Evolutionary conservation across 106 monocot genomes (phyloP).

Genomic region (Dioscorea alata): DNA sequence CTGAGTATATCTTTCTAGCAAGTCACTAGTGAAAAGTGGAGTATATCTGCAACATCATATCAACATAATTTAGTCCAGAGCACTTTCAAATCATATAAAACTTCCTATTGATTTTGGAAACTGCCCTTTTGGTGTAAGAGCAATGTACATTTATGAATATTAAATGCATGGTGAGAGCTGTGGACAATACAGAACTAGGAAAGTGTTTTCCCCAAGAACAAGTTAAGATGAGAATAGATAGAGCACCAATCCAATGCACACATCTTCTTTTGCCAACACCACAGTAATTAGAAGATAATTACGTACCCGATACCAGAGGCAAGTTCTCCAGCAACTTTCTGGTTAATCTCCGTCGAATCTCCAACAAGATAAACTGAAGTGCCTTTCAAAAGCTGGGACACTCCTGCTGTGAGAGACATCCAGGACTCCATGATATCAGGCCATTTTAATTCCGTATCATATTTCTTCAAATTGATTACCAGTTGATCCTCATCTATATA

Average conservation of each 20-base stretch:
- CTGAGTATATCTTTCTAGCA: slow-evolving; percentile 66
- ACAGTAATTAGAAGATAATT: background rate
- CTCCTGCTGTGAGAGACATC: slow-evolving; percentile 62
- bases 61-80: background rate
- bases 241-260: background rate
- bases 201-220: too few relatives aligned
- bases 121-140: background rate
- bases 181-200: too few relatives aligned
- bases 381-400: slow-evolving; percentile 70
- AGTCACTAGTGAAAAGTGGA: slow-evolving; percentile 68
- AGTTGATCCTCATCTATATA: slow-evolving; percentile 90
- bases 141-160: background rate
- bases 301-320: slow-evolving; percentile 74
- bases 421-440: slow-evolving; percentile 90
- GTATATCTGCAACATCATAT: slow-evolving; percentile 52
- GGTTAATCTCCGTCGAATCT: slow-evolving; percentile 80
- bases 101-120: background rate
- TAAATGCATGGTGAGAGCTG: background rate
- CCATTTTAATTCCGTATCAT: slow-evolving; percentile 67
- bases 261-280: background rate
- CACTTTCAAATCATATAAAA: background rate
- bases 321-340: slow-evolving; percentile 63
- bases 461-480: slow-evolving; percentile 75
- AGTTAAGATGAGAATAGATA: too few relatives aligned
- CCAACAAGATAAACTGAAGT: slow-evolving; percentile 79